Evolutionary conservation across 176 grass and related monocot genomes (phyloP).

Genomic region (Oryza australiensis): DNA sequence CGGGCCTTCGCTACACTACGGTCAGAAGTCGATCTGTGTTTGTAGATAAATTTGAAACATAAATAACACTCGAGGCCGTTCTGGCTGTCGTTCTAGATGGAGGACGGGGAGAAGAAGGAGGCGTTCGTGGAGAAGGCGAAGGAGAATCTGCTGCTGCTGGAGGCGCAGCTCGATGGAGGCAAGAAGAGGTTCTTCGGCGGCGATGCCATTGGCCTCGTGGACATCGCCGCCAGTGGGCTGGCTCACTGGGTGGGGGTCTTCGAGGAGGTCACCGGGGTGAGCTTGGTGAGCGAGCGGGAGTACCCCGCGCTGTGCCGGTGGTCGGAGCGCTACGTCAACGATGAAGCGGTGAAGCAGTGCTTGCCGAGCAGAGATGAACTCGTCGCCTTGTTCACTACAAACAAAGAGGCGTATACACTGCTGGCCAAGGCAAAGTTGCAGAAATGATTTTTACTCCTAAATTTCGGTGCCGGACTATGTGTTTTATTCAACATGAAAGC

Average conservation of each 20-base stretch:
- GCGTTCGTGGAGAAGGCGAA: constrained; percentile 17
- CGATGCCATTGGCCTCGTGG: constrained; percentile 22
- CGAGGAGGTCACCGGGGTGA: constrained; percentile 32
- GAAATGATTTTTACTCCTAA: background rate
- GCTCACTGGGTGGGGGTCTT: constrained; percentile 32
- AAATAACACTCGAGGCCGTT: too few relatives aligned
- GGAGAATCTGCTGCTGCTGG: constrained; percentile 34
- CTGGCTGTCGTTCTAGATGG: constrained; percentile 19
- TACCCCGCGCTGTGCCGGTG: constrained; percentile 29
- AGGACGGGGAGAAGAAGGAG: constrained; percentile 22
- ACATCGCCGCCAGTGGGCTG: constrained; percentile 21
- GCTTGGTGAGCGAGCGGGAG: constrained; percentile 26
- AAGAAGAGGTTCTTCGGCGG: constrained; percentile 56
- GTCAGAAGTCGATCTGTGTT: too few relatives aligned
- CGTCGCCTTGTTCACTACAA: constrained; percentile 5
- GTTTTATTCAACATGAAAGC: too few relatives aligned
- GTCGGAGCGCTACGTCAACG: constrained; percentile 32
- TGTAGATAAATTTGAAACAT: too few relatives aligned
- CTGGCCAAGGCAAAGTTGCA: background rate
- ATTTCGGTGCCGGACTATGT: too few relatives aligned
- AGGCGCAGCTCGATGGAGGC: constrained; percentile 34
- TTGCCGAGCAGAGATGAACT: constrained; percentile 32
- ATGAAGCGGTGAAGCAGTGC: constrained; percentile 34
- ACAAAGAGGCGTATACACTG: constrained; percentile 4
- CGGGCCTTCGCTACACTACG: too few relatives aligned